Conservation (phyloP, 345 rosid genomes). For the Corchorus olitorius region DNA sequence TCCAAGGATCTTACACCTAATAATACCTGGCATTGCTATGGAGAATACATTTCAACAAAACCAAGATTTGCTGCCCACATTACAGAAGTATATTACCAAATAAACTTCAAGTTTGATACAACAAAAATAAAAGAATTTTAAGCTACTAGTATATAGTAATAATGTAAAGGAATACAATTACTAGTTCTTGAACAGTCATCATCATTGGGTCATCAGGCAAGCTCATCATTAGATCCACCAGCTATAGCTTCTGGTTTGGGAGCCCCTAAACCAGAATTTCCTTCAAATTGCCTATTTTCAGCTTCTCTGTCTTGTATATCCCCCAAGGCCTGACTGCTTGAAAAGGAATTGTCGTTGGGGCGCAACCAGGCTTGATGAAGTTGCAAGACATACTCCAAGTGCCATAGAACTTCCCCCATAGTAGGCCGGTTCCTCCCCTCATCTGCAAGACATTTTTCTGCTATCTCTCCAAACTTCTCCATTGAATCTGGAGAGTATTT, state of each 20-base stretch:
- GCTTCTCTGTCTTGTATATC: constrained; percentile 29
- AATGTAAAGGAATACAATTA: constrained; percentile 1
- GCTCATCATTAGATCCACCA: constrained; percentile 9
- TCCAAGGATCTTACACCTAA: too few species aligned
- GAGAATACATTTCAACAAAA: too few species aligned
- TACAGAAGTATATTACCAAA: not conserved
- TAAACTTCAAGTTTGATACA: constrained; percentile 14
- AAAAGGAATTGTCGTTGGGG: constrained; percentile 40
- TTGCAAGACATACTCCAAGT: constrained; percentile 83
- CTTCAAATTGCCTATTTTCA: constrained; percentile 7
- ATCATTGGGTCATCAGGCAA: not conserved
- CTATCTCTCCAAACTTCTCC: constrained; percentile 87
- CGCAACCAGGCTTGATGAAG: constrained; percentile 78
- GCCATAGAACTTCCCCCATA: constrained; percentile 93
- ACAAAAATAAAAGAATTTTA: constrained; percentile 34
- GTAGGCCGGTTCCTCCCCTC: constrained; percentile 86
- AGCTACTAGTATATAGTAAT: constrained; percentile 1
- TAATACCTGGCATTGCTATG: too few species aligned
- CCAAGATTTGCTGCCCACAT: too few species aligned
- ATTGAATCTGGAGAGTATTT: constrained; percentile 58
- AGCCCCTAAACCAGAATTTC: constrained; percentile 11
- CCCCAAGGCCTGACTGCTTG: constrained; percentile 42
- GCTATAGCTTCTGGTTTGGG: constrained; percentile 10
- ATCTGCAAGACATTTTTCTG: constrained; percentile 83
- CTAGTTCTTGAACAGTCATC: constrained; percentile 10